Evolutionary conservation across 225 moss, liverwort and hornwort species (phyloP).

Genomic region (Marchantia paleacea): DNA sequence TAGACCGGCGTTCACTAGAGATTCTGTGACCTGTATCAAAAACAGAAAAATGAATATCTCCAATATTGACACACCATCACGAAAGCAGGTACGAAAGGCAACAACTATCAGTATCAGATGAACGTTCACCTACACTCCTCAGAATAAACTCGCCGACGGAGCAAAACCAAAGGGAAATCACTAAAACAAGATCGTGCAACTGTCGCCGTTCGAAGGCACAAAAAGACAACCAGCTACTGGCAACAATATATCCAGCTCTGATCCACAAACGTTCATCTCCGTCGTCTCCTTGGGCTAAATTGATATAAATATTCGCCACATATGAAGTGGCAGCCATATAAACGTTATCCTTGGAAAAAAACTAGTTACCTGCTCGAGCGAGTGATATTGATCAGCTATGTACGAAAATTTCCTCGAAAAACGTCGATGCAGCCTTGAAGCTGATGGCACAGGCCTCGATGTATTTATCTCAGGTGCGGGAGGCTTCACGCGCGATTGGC

Average conservation of each 20-base stretch:
- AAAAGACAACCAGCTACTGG: no score
- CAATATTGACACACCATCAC: background rate
- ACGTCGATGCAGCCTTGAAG: constrained; percentile 13
- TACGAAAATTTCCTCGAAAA: constrained; percentile 41
- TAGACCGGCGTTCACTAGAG: constrained; percentile 47
- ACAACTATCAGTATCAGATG: background rate
- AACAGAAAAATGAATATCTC: background rate
- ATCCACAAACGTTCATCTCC: background rate
- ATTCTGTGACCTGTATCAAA: constrained; percentile 42
- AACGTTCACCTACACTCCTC: background rate
- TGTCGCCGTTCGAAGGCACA: background rate
- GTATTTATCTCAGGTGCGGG: constrained; percentile 10
- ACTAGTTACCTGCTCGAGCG: constrained; percentile 41
- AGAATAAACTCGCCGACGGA: background rate
- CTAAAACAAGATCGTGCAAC: background rate
- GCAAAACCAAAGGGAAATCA: background rate
- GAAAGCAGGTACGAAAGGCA: background rate
- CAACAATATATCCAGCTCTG: no score
- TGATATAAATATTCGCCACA: background rate
- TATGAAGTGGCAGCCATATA: background rate
- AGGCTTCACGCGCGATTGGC: constrained; percentile 16
- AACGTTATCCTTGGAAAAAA: background rate
- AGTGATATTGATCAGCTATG: constrained; percentile 42
- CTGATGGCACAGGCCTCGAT: background rate
- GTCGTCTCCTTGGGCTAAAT: no score